Evolutionary conservation across 495 filamentous ascomycete species (phyloP).

Genomic region (Neurospora sp.): DNA sequence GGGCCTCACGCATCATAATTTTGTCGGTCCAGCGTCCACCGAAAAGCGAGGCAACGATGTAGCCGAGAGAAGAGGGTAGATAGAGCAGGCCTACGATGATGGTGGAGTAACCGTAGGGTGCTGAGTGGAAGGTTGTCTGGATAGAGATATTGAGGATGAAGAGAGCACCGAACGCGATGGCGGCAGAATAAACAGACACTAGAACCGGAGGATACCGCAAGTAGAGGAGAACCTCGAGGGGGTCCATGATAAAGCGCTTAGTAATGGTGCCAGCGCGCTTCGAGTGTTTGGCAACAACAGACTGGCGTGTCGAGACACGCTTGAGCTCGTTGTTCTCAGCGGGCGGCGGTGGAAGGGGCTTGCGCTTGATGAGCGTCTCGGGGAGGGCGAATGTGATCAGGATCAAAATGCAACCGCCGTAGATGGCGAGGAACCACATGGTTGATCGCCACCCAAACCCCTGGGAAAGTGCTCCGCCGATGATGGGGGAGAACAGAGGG

Average conservation of each 20-base stretch:
- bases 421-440: slow-evolving; percentile 77
- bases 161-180: slow-evolving; percentile 70
- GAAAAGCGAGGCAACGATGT: slow-evolving; percentile 57
- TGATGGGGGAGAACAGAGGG: slow-evolving; percentile 74
- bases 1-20: slow-evolving; percentile 80
- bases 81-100: slow-evolving; percentile 75
- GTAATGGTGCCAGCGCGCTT: slow-evolving; percentile 40
- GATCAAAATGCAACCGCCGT: slow-evolving; percentile 54
- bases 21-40: slow-evolving; percentile 82
- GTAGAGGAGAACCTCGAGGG: slow-evolving; percentile 66
- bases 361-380: slow-evolving; percentile 47
- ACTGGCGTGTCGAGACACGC: slow-evolving; percentile 54
- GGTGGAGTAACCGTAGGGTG: slow-evolving; percentile 66
- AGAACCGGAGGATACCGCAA: slow-evolving; percentile 72
- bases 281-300: slow-evolving; percentile 42
- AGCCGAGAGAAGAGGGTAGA: slow-evolving; percentile 71
- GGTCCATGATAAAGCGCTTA: slow-evolving; percentile 67
- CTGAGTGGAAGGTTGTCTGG: slow-evolving; percentile 57
- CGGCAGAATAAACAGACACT: slow-evolving; percentile 71
- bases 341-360: slow-evolving; percentile 1
- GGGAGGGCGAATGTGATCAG: slow-evolving; percentile 60
- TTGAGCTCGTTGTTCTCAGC: slow-evolving; percentile 22
- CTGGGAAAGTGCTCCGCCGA: slow-evolving; percentile 68
- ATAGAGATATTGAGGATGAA: slow-evolving; percentile 85
- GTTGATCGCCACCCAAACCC: slow-evolving; percentile 73